phyloP scores from a whole-genome alignment of 177 flowering plant species.

The Vitis hybrid region DNA sequence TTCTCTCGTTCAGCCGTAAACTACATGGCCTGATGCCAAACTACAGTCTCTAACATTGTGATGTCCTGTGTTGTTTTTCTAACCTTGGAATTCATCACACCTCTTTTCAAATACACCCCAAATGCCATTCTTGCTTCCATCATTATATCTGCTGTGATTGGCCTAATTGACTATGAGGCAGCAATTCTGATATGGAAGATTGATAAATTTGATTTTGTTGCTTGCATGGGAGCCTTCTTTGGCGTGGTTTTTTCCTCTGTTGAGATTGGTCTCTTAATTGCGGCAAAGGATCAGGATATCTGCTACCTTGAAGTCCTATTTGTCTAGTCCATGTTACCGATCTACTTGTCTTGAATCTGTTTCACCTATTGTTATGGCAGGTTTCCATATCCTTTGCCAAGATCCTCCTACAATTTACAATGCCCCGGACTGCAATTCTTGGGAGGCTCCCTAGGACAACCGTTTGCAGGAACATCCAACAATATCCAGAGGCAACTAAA shows the following conservation, averaged over 20 bases:
- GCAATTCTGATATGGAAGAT: slow-evolving; percentile 79
- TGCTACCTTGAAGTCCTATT: background rate
- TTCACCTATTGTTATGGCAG: slow-evolving; percentile 25
- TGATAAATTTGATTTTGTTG: slow-evolving; percentile 85
- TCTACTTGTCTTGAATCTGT: background rate
- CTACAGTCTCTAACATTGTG: slow-evolving; percentile 85
- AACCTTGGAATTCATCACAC: slow-evolving; percentile 73
- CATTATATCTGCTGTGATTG: slow-evolving; percentile 78
- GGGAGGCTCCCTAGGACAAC: slow-evolving; percentile 79
- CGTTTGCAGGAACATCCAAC: slow-evolving; percentile 83
- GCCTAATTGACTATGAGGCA: slow-evolving; percentile 73
- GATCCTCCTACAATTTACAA: slow-evolving; percentile 87
- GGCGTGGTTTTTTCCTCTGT: slow-evolving; percentile 81
- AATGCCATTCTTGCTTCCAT: slow-evolving; percentile 89
- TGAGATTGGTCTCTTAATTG: slow-evolving; percentile 85
- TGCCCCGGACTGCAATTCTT: slow-evolving; percentile 78
- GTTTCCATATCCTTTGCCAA: slow-evolving; percentile 87
- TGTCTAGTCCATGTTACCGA: background rate
- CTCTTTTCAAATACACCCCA: slow-evolving; percentile 91
- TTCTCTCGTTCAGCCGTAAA: slow-evolving; percentile 95
- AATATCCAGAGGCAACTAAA: slow-evolving; percentile 78
- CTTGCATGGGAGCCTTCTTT: slow-evolving; percentile 93
- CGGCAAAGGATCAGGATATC: slow-evolving; percentile 39
- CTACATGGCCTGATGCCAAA: slow-evolving; percentile 91
- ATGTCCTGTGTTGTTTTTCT: slow-evolving; percentile 80